Percentiles rank a stretch among this genome's conserved stretches.
Evolutionary conservation across 306 rosid species (phyloP).

Genomic region (Trifolium dubium): DNA sequence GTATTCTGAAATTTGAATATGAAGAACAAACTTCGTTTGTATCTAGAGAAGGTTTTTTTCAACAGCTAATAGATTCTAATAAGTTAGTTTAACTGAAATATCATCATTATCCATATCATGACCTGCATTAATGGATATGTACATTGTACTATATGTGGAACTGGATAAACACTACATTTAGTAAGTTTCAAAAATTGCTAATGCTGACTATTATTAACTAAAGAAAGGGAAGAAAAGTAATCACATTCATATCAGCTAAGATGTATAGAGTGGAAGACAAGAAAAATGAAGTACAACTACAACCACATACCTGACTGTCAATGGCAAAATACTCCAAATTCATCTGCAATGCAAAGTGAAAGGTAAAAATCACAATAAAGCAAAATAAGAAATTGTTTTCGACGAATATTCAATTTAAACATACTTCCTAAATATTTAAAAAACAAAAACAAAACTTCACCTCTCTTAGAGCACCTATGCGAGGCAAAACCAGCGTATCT

Average conservation of each 20-base stretch:
- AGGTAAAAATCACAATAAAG: slow-evolving; percentile 33
- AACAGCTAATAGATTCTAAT: slow-evolving; percentile 12
- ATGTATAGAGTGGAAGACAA: slow-evolving; percentile 1
- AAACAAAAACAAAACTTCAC: slow-evolving; percentile 48
- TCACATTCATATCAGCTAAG: slow-evolving; percentile 27
- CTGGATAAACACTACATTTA: slow-evolving; percentile 32
- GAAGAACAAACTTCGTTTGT: slow-evolving; percentile 14
- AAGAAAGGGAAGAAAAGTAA: slow-evolving; percentile 15
- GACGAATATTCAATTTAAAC: slow-evolving; percentile 32
- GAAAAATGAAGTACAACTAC: slow-evolving; percentile 28
- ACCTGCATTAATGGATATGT: slow-evolving; percentile 21
- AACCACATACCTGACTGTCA: slow-evolving; percentile 82
- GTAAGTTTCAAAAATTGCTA: slow-evolving; percentile 20
- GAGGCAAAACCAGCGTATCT: slow-evolving; percentile 78
- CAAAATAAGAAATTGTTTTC: slow-evolving; percentile 19
- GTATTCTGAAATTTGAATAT: slow-evolving; percentile 12
- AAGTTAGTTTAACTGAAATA: slow-evolving; percentile 17
- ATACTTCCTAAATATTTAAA: slow-evolving; percentile 14
- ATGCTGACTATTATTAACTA: slow-evolving; percentile 10
- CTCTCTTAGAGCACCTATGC: slow-evolving; percentile 90
- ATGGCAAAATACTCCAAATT: slow-evolving; percentile 92
- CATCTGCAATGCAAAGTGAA: slow-evolving; percentile 70
- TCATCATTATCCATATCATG: slow-evolving; percentile 3
- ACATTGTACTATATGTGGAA: slow-evolving; percentile 4
- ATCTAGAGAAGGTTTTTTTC: slow-evolving; percentile 33